Evolutionary conservation across 1,139 yeast species (phyloP).

Genomic region (Protomyces inundatus): DNA sequence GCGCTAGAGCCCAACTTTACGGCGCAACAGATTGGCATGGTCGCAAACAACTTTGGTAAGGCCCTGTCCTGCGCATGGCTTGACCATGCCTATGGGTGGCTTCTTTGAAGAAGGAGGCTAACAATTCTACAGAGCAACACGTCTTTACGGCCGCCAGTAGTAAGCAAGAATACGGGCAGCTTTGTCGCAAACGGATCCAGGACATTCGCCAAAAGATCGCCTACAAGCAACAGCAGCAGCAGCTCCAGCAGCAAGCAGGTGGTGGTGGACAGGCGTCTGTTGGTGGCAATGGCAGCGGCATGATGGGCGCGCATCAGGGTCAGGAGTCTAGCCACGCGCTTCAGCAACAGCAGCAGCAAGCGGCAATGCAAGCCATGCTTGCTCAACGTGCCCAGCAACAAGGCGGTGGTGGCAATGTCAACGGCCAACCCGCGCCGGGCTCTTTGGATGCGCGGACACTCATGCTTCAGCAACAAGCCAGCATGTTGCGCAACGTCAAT

Average conservation of each 20-base stretch:
- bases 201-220: slow-evolving; percentile 11
- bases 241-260: too few species aligned
- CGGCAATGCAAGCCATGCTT: slow-evolving; percentile 2
- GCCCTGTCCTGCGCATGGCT: neutral
- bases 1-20: slow-evolving; percentile 15
- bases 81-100: neutral
- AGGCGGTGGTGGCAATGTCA: neutral
- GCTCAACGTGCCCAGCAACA: slow-evolving; percentile 9
- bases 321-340: neutral
- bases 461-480: slow-evolving; percentile 10
- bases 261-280: neutral
- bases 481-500: slow-evolving; percentile 1
- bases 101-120: neutral
- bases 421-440: neutral
- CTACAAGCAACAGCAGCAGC: neutral
- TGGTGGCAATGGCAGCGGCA: neutral
- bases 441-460: slow-evolving; percentile 8
- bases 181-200: slow-evolving; percentile 8
- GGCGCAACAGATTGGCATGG: slow-evolving; percentile 19
- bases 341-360: slow-evolving; percentile 1
- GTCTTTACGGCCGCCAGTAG: slow-evolving; percentile 12
- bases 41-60: slow-evolving; percentile 22
- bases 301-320: neutral
- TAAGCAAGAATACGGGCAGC: slow-evolving; percentile 20
- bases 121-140: slow-evolving; percentile 1